Evolutionary conservation across 106 monocot species (phyloP).

Genomic region (Dendrobium catenatum): DNA sequence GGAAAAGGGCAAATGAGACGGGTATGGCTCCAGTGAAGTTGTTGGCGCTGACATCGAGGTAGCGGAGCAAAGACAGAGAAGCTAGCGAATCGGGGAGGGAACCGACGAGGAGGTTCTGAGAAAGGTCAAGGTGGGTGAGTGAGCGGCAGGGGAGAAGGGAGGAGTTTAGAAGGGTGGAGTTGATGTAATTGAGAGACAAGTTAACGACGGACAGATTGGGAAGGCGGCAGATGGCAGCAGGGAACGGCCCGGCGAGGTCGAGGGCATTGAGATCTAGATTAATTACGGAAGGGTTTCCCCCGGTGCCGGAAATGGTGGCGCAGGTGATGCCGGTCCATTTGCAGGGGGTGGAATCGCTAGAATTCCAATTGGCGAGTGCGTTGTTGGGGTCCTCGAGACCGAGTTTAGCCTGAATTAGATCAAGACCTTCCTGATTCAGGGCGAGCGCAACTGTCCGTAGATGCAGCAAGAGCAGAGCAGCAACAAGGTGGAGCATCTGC

Average conservation of each 20-base stretch:
- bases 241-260: slow-evolving; percentile 20
- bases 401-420: slow-evolving; percentile 26
- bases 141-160: slow-evolving; percentile 17
- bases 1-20: slow-evolving; percentile 15
- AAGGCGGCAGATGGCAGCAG: slow-evolving; percentile 20
- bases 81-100: slow-evolving; percentile 18
- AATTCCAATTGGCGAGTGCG: slow-evolving; percentile 30
- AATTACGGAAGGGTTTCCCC: neutral
- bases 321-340: slow-evolving; percentile 41
- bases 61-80: slow-evolving; percentile 12
- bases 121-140: slow-evolving; percentile 27
- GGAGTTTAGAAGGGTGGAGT: slow-evolving; percentile 15
- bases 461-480: neutral
- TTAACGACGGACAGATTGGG: slow-evolving; percentile 16
- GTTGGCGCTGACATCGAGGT: slow-evolving; percentile 21
- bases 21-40: slow-evolving; percentile 30
- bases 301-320: neutral
- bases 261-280: slow-evolving; percentile 8
- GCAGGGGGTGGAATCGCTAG: slow-evolving; percentile 34
- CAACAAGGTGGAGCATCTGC: neutral
- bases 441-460: neutral
- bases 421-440: slow-evolving; percentile 31
- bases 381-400: slow-evolving; percentile 18
- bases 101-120: slow-evolving; percentile 17
- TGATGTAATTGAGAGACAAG: slow-evolving; percentile 26